These are phyloP conservation scores for Solanum sitiens DNA, from an alignment of 257 asterid species.

Conservation along the genomic window DNA sequence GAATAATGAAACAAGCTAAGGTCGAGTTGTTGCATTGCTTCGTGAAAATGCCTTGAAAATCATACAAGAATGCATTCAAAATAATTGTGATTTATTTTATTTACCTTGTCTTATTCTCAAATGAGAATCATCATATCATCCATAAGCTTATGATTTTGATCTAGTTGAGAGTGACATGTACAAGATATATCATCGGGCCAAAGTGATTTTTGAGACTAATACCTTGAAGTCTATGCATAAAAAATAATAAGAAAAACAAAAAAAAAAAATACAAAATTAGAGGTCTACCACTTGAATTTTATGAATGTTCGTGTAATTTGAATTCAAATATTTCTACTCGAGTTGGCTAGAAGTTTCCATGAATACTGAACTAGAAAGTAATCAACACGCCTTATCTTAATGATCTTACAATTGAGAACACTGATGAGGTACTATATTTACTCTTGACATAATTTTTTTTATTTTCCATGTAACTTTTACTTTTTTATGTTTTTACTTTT, in stretches of 20 bases:
- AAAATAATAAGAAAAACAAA: background rate
- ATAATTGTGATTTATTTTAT: background rate
- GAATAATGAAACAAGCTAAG: background rate
- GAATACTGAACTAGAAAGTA: no score
- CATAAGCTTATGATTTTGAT: background rate
- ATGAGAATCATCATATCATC: background rate
- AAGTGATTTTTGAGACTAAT: background rate
- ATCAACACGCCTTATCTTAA: background rate
- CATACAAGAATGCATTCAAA: background rate
- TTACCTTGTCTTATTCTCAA: background rate
- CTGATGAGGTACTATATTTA: background rate
- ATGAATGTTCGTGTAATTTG: no score
- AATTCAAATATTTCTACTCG: background rate
- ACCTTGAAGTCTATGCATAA: background rate
- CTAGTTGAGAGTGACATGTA: background rate
- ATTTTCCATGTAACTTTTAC: no score
- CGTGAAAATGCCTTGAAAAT: background rate
- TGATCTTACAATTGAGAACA: background rate
- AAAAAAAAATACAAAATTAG: background rate
- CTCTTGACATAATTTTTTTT: no score
- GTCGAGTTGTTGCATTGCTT: background rate
- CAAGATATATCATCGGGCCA: background rate
- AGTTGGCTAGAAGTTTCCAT: background rate
- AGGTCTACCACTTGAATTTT: background rate
- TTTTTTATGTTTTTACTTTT: no score